Conservation (phyloP, 23 red algal genomes). For the Agarophyton chilense region DNA sequence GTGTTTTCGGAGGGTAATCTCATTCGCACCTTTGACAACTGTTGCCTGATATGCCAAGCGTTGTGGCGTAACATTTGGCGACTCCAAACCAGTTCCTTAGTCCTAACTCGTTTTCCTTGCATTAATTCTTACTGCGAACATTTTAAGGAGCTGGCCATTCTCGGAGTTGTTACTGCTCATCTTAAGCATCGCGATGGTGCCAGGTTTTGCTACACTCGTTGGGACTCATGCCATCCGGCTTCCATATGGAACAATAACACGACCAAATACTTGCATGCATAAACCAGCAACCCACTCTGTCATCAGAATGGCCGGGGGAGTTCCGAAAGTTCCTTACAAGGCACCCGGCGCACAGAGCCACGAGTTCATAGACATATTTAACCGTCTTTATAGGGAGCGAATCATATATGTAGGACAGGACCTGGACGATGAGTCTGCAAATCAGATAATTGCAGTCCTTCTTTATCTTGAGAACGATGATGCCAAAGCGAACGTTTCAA, state of each 20-base stretch:
- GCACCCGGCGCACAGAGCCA: slow-evolving; percentile 90
- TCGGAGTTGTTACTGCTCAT: neutral
- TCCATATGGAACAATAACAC: neutral
- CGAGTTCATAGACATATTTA: slow-evolving; percentile 98
- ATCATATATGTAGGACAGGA: slow-evolving; percentile 98
- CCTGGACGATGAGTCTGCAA: slow-evolving; percentile 95
- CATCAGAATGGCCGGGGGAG: slow-evolving; percentile 73
- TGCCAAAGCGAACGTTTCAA: slow-evolving; percentile 73
- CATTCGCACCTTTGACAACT: too few relatives aligned
- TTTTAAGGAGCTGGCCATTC: neutral
- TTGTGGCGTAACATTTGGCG: too few relatives aligned
- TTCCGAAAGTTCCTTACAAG: slow-evolving; percentile 98
- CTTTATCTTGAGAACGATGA: slow-evolving; percentile 94
- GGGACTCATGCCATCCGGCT: neutral
- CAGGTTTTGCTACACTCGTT: neutral
- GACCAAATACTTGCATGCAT: neutral
- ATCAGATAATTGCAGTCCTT: slow-evolving; percentile 94
- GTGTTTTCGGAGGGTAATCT: too few relatives aligned
- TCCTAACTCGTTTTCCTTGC: too few relatives aligned
- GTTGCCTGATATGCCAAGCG: too few relatives aligned
- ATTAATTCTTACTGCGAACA: neutral
- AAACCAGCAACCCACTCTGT: neutral
- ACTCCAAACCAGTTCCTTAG: too few relatives aligned
- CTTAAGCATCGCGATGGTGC: neutral
- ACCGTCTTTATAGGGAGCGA: slow-evolving; percentile 93